Percentiles rank a stretch among this genome's conserved stretches.
Evolutionary conservation across 208 protist genomes (phyloP).

Genomic region (Leishmania tropica): DNA sequence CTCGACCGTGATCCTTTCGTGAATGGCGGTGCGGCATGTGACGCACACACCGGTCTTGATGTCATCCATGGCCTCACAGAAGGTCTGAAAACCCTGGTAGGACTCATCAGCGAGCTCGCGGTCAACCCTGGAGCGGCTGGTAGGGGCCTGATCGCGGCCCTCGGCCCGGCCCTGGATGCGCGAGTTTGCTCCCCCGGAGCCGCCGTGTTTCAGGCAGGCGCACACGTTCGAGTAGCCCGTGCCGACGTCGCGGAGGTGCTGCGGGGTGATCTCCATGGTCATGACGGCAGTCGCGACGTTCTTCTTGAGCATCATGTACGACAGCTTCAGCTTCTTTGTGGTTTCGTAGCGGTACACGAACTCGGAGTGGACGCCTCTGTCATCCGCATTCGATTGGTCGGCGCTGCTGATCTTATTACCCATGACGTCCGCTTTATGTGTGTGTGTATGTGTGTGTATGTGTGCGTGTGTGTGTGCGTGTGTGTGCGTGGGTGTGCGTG

Average conservation of each 20-base stretch:
- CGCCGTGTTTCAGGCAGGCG: slow-evolving; percentile 32
- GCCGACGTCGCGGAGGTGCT: slow-evolving; percentile 21
- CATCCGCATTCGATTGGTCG: not conserved
- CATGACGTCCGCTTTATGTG: slow-evolving; percentile 6
- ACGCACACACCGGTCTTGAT: slow-evolving; percentile 10
- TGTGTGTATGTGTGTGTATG: no score
- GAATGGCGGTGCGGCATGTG: slow-evolving; percentile 13
- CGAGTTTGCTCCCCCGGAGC: slow-evolving; percentile 6
- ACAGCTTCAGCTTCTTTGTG: slow-evolving; percentile 39
- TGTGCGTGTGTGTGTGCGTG: no score
- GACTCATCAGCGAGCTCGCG: slow-evolving; percentile 21
- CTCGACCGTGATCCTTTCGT: slow-evolving; percentile 12
- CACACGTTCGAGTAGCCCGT: slow-evolving; percentile 23
- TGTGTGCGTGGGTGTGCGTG: no score
- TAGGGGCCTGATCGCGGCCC: not conserved
- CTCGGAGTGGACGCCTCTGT: slow-evolving; percentile 19
- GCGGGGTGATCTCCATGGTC: slow-evolving; percentile 22
- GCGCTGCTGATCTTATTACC: slow-evolving; percentile 13
- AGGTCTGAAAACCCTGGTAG: slow-evolving; percentile 15
- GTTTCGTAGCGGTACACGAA: slow-evolving; percentile 27
- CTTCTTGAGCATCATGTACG: slow-evolving; percentile 17
- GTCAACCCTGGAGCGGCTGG: slow-evolving; percentile 4
- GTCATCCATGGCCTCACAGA: slow-evolving; percentile 24
- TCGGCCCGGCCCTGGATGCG: not conserved
- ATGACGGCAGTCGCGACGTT: not conserved